Conservation (phyloP, 495 filamentous ascomycete genomes). For the Jackrogersella multiformis region DNA sequence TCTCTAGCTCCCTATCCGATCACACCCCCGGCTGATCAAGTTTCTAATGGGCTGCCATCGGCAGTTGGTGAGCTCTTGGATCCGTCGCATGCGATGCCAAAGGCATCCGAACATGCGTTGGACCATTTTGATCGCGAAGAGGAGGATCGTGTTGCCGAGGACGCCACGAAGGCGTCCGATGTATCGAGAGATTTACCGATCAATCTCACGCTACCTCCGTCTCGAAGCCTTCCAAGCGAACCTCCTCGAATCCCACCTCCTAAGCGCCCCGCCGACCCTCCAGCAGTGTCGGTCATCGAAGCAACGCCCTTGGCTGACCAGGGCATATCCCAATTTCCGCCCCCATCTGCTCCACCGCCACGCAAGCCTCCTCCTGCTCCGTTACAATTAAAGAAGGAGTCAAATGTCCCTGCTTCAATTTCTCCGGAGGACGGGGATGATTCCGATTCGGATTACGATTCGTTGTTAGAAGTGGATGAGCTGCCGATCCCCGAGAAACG, state of each 20-base stretch:
- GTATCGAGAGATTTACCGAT: constrained; percentile 55
- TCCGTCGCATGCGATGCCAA: constrained; percentile 64
- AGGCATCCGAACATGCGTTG: constrained; percentile 60
- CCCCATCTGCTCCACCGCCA: constrained; percentile 62
- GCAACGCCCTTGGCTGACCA: constrained; percentile 59
- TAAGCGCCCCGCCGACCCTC: constrained; percentile 53
- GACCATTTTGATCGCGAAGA: constrained; percentile 63
- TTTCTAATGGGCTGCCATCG: constrained; percentile 41
- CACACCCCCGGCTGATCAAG: constrained; percentile 59
- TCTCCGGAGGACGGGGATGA: constrained; percentile 62
- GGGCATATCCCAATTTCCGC: constrained; percentile 55
- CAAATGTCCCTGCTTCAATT: constrained; percentile 57
- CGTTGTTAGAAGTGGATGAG: constrained; percentile 73
- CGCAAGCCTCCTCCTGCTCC: constrained; percentile 88
- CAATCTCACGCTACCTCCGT: constrained; percentile 56
- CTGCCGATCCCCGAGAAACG: constrained; percentile 65
- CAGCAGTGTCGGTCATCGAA: constrained; percentile 56
- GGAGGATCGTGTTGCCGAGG: constrained; percentile 54
- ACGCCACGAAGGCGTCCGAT: constrained; percentile 52
- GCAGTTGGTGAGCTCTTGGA: constrained; percentile 56
- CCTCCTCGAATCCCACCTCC: constrained; percentile 57
- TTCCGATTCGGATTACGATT: constrained; percentile 86
- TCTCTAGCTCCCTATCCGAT: constrained; percentile 65
- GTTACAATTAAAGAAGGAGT: constrained; percentile 69
- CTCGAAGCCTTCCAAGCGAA: constrained; percentile 57